Conservation (phyloP, 2,329 filamentous ascomycete genomes). For the Nigrograna mackinnonii region DNA sequence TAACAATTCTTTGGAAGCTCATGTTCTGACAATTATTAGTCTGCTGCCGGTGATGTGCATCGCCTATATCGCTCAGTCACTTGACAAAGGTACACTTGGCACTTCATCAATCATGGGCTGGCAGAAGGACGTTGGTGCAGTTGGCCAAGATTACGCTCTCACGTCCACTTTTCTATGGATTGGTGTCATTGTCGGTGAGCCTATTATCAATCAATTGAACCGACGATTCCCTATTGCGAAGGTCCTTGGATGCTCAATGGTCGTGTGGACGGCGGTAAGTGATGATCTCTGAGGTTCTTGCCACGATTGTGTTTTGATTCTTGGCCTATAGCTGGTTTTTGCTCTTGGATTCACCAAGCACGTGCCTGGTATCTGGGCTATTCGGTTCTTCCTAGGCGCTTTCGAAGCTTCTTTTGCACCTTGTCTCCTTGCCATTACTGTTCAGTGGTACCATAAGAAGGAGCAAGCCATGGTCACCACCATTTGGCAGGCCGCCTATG, state of each 20-base stretch:
- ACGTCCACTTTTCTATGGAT: background rate
- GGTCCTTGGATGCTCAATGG: background rate
- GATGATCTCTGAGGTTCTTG: no score
- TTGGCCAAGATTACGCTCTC: background rate
- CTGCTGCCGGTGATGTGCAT: background rate
- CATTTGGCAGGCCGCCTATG: background rate
- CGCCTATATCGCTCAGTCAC: background rate
- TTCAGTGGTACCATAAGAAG: background rate
- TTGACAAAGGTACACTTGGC: background rate
- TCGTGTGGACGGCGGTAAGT: background rate
- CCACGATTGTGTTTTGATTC: no score
- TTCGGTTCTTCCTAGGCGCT: background rate
- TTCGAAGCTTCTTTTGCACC: background rate
- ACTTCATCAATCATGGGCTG: background rate
- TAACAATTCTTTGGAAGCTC: background rate
- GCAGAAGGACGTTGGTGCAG: background rate
- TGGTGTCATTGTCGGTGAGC: background rate
- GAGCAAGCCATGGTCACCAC: background rate
- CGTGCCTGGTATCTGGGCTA: background rate
- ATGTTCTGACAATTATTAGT: background rate
- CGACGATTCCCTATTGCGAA: background rate
- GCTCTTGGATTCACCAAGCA: background rate
- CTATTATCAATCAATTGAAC: background rate
- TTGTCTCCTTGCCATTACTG: background rate
- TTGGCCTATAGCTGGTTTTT: background rate